Conservation (phyloP, 139 green algal genomes). For the Tetraselmis chui region DNA sequence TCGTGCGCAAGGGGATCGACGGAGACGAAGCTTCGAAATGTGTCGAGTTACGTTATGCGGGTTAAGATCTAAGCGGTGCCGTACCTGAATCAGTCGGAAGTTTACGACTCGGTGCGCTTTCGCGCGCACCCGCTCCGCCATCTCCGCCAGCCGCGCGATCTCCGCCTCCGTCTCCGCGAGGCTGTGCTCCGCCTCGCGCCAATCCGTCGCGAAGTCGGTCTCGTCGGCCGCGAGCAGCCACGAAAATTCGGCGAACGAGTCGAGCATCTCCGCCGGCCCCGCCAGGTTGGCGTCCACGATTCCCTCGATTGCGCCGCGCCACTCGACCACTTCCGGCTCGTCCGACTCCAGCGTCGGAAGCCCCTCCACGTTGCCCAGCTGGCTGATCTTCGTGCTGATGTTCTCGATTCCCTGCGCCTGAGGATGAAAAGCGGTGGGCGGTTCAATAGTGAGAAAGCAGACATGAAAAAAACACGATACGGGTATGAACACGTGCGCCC, state of each 20-base stretch:
- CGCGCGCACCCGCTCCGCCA: slow-evolving; percentile 27
- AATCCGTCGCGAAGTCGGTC: slow-evolving; percentile 31
- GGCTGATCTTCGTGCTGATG: not conserved
- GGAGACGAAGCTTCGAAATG: no score
- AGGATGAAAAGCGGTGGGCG: no score
- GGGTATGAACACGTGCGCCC: no score
- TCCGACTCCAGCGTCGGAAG: slow-evolving; percentile 32
- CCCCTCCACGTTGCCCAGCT: slow-evolving; percentile 13
- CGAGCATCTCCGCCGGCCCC: slow-evolving; percentile 25
- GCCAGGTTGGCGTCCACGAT: slow-evolving; percentile 40
- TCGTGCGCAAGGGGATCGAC: no score
- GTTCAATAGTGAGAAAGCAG: no score
- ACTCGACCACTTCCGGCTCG: slow-evolving; percentile 31
- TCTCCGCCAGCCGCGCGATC: slow-evolving; percentile 34
- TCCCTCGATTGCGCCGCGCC: slow-evolving; percentile 15
- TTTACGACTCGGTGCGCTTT: slow-evolving; percentile 32
- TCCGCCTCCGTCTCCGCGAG: slow-evolving; percentile 51
- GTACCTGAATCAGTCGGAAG: slow-evolving; percentile 44
- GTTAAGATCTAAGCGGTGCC: no score
- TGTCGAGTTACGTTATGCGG: no score
- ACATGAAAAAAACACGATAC: no score
- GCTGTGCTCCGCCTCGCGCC: slow-evolving; percentile 37
- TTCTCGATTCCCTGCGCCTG: not conserved
- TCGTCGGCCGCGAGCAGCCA: slow-evolving; percentile 34
- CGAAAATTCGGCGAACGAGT: slow-evolving; percentile 17